A percentile compares a stretch with the other conserved stretches of the same genome.
These are phyloP conservation scores for Lichtheimia ornata DNA, from an alignment of 371 early-diverging fungal species.

Conservation along the genomic window DNA sequence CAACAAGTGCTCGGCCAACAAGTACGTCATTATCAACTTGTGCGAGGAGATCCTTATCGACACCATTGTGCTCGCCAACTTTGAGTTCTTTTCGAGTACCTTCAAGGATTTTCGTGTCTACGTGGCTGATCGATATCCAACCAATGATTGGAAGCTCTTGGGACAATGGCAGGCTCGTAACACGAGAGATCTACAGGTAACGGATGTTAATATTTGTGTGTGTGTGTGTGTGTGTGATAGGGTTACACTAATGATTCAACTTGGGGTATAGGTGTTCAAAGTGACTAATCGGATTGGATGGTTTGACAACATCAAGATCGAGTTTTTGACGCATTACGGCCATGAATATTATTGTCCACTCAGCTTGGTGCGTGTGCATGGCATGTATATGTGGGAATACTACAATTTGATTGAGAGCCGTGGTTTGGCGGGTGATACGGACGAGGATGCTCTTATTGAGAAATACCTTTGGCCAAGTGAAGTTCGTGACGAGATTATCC, in stretches of 20 bases:
- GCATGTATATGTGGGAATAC: slow-evolving; percentile 91
- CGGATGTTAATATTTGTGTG: background rate
- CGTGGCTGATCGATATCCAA: slow-evolving; percentile 82
- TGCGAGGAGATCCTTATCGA: slow-evolving; percentile 94
- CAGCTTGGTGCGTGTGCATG: slow-evolving; percentile 85
- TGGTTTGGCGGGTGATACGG: slow-evolving; percentile 28
- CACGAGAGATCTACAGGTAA: slow-evolving; percentile 82
- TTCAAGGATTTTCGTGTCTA: slow-evolving; percentile 86
- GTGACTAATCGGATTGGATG: slow-evolving; percentile 73
- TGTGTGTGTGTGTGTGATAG: background rate
- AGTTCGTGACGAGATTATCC: slow-evolving; percentile 39
- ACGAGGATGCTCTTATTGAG: slow-evolving; percentile 25
- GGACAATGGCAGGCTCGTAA: slow-evolving; percentile 86
- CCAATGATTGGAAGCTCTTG: slow-evolving; percentile 78
- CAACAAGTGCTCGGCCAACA: slow-evolving; percentile 80
- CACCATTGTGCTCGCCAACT: slow-evolving; percentile 88
- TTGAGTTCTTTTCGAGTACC: slow-evolving; percentile 95
- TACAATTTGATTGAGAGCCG: slow-evolving; percentile 68
- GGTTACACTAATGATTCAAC: too few relatives aligned
- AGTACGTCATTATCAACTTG: slow-evolving; percentile 89
- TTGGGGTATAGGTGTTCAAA: slow-evolving; percentile 63
- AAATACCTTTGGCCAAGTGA: slow-evolving; percentile 45
- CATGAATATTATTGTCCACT: slow-evolving; percentile 94
- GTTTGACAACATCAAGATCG: slow-evolving; percentile 86
- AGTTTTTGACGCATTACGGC: slow-evolving; percentile 90